Conservation (phyloP, 129 eudicot genomes). For the Artemisia argyi region DNA sequence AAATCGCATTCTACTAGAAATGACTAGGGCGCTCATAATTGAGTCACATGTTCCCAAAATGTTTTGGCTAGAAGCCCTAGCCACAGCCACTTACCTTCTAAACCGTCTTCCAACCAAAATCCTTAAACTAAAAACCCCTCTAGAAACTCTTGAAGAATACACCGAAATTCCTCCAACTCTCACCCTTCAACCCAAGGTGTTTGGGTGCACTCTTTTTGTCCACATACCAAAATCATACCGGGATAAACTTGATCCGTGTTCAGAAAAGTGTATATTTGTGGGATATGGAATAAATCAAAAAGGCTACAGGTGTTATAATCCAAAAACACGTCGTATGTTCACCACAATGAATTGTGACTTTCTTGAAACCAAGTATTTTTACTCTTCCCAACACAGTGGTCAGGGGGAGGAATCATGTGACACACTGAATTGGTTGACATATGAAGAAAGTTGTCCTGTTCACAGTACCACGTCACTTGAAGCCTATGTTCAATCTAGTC, state of each 20-base stretch:
- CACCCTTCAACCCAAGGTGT: neutral
- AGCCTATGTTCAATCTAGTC: neutral
- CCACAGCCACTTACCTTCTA: slow-evolving; percentile 9
- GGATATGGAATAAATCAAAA: slow-evolving; percentile 1
- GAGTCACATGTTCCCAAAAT: neutral
- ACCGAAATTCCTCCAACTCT: neutral
- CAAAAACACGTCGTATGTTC: neutral
- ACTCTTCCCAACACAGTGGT: neutral
- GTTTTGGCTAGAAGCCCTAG: neutral
- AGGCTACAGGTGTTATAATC: slow-evolving; percentile 5
- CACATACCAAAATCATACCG: neutral
- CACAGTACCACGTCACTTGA: neutral
- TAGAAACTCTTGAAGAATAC: neutral
- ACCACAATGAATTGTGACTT: slow-evolving; percentile 1
- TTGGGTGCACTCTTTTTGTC: neutral
- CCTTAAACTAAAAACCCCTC: slow-evolving; percentile 1
- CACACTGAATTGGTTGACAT: slow-evolving; percentile 10
- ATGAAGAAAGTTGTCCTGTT: neutral
- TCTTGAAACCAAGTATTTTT: neutral
- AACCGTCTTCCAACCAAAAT: slow-evolving; percentile 16
- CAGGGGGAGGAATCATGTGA: slow-evolving; percentile 5
- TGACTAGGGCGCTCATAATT: slow-evolving; percentile 1
- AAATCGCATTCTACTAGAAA: neutral
- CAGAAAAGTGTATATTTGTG: neutral
- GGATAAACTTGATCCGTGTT: neutral